These are phyloP conservation scores for Echria macrotheca DNA, from an alignment of 495 filamentous ascomycete species.

Conservation along the genomic window DNA sequence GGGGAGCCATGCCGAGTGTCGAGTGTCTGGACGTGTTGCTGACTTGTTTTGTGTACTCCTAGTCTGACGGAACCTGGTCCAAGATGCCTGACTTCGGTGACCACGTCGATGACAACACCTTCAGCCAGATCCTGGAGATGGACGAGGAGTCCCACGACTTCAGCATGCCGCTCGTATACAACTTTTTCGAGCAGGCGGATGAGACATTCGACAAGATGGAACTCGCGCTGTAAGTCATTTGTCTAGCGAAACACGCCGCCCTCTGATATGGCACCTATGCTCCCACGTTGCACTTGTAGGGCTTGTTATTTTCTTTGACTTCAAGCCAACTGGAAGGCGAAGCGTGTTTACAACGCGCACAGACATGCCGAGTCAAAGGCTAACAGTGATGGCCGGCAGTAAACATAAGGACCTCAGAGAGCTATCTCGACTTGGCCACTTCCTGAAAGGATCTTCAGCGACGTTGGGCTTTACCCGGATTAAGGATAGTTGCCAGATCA, in stretches of 20 bases:
- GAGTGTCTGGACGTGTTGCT: no score
- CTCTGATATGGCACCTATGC: no score
- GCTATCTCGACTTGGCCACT: slow-evolving; percentile 84
- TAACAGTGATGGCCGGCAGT: no score
- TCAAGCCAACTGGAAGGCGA: no score
- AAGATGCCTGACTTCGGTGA: slow-evolving; percentile 51
- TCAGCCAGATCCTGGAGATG: slow-evolving; percentile 96
- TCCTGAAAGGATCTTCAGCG: slow-evolving; percentile 96
- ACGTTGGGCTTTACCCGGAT: slow-evolving; percentile 90
- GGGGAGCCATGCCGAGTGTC: no score
- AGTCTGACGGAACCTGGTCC: no score
- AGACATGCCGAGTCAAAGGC: no score
- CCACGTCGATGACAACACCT: slow-evolving; percentile 70
- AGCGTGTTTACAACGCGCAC: no score
- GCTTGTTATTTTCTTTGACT: not conserved
- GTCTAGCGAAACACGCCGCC: not conserved
- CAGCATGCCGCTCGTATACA: slow-evolving; percentile 78
- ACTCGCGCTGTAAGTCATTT: slow-evolving; percentile 61
- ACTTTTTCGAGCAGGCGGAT: slow-evolving; percentile 89
- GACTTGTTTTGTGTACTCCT: no score
- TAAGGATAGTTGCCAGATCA: slow-evolving; percentile 90
- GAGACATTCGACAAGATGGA: slow-evolving; percentile 86
- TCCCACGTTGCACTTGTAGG: no score
- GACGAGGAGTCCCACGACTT: slow-evolving; percentile 75
- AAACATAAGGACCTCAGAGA: slow-evolving; percentile 56